phyloP scores from a whole-genome alignment of 257 asterid species.

The Capsicum baccatum region DNA sequence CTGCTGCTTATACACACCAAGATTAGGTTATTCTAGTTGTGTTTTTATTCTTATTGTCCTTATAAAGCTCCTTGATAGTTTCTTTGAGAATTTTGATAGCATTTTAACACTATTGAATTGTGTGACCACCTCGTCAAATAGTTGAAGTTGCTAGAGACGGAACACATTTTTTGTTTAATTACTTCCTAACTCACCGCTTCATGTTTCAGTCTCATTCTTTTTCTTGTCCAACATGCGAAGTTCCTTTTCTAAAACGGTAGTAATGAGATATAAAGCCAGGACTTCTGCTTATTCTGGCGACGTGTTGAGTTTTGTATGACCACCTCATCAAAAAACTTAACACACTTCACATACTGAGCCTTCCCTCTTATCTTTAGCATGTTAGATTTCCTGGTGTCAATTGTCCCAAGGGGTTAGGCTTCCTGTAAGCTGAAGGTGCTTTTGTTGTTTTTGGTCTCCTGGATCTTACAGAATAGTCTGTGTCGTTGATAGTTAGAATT shows the following conservation, averaged over 20 bases:
- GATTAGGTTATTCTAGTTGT: neutral
- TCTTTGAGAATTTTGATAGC: neutral
- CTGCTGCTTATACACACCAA: neutral
- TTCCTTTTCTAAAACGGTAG: neutral
- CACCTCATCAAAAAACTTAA: neutral
- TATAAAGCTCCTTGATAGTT: slow-evolving; percentile 4
- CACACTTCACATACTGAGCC: neutral
- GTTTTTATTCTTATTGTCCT: neutral
- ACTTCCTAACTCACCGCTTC: neutral
- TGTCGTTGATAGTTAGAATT: neutral
- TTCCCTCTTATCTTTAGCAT: neutral
- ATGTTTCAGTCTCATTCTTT: neutral
- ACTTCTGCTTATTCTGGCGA: neutral
- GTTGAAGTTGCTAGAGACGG: neutral
- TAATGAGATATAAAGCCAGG: neutral
- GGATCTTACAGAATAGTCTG: neutral
- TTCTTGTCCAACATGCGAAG: neutral
- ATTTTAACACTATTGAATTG: neutral
- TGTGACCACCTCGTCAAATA: neutral
- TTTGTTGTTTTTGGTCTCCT: slow-evolving; percentile 8
- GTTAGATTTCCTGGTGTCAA: neutral
- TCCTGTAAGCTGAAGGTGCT: neutral
- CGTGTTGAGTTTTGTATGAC: neutral
- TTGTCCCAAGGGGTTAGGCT: slow-evolving; percentile 14
- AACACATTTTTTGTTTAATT: neutral